phyloP scores from a whole-genome alignment of 345 rosid genomes.

The Eucalyptus sp. region DNA sequence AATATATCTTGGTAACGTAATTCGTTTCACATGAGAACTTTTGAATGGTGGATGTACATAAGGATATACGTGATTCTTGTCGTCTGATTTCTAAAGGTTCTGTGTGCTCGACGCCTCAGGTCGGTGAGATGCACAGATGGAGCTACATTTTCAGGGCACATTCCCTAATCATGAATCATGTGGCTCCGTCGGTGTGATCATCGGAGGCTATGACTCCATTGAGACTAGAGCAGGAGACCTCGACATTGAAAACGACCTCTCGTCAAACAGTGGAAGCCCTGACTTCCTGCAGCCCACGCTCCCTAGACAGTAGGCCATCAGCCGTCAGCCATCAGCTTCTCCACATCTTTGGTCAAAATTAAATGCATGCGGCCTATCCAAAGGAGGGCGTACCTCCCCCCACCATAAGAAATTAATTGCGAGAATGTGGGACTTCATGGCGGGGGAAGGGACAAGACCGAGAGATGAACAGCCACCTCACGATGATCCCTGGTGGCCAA shows the following conservation, averaged over 20 bases:
- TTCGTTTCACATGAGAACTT: rapidly evolving
- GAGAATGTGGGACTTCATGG: neutral
- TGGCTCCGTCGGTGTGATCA: neutral
- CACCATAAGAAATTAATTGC: neutral
- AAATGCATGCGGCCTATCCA: neutral
- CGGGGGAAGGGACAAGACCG: neutral
- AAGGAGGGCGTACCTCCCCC: neutral
- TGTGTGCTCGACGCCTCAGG: rapidly evolving
- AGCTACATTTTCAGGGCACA: neutral
- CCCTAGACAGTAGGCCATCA: neutral
- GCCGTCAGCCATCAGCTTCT: neutral
- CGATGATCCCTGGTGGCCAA: neutral
- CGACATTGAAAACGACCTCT: neutral
- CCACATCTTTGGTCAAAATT: neutral
- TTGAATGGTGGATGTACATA: rapidly evolving
- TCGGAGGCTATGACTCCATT: neutral
- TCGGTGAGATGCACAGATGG: neutral
- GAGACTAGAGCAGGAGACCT: neutral
- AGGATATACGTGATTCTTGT: neutral
- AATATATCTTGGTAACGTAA: neutral
- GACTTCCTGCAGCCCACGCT: neutral
- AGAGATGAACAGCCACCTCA: neutral
- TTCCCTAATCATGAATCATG: neutral
- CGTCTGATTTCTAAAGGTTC: rapidly evolving
- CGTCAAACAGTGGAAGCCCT: neutral